Evolutionary conservation across 75 land plant genomes (phyloP), one percentile per base, ranked within the genome.

Genomic region (Picea sitchensis): DNA sequence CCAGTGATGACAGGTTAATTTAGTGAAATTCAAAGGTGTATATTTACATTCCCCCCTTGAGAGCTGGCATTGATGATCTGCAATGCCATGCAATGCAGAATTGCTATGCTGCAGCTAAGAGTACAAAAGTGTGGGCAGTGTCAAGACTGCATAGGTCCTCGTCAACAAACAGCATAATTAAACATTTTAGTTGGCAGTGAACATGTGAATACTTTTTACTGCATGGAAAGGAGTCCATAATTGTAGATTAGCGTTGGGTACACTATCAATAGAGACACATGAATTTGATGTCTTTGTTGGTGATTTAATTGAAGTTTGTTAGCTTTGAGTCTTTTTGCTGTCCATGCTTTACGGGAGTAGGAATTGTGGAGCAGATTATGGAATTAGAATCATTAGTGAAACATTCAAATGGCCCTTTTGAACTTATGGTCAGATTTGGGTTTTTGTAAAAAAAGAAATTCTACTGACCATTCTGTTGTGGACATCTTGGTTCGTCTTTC

Each of bases 1-100:
- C n/a, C 44, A 47, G 51, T 18, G 56, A 44, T 17, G 18, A 17
- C 71, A 17, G 44, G 74, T 71, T 9, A 67, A 71, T 20, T 17
- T 44, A 34, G 41, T 34, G 71, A 44, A 41, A 5, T n/a, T 71
- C 9, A 71, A 71, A 71, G n/a, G n/a, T 44, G 73, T 69, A 69
- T 47, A 69, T 69, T 51, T 12, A 51, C 56, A 51, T 9, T 26
- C 26, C 44, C 4, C 56, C 56, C 56, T 69, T 41, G 56, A n/a
- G 56, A 44, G 26, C 51, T 18, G 26, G 11, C 74, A 44, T 41
- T 17, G 44, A 47, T 14, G 20, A n/a, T 71, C 54, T n/a, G 54
- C 47, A 71, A 51, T 51, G 56, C 5, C 74, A n/a, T 44, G 44
- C 74, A 71, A 38, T 4, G 44, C 51, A 20, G 9, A 44, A 34